Evolutionary conservation across 176 grass and related monocot genomes (phyloP).

Genomic region (Neostapfia colusana): DNA sequence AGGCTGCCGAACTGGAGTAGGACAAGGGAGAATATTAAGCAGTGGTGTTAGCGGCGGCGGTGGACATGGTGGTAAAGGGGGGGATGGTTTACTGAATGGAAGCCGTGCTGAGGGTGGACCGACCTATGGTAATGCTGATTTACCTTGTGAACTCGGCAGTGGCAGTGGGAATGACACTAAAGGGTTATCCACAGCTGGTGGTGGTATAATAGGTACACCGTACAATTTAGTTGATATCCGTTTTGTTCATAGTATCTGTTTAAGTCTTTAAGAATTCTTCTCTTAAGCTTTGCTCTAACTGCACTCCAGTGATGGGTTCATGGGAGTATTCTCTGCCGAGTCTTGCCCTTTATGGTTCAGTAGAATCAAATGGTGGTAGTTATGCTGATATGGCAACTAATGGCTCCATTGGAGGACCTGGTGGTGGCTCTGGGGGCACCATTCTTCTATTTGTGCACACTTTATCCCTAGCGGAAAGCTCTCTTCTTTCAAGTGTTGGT

Average conservation of each 20-base stretch:
- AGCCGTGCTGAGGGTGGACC: conserved; percentile 58
- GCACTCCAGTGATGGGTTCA: conserved; percentile 84
- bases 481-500: conserved; percentile 77
- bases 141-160: conserved; percentile 98
- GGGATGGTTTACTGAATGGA: conserved; percentile 55
- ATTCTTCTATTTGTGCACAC: conserved; percentile 83
- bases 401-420: conserved; percentile 52
- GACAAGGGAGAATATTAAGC: conserved; percentile 59
- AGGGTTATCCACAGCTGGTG: conserved; percentile 69
- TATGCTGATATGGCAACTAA: conserved; percentile 46
- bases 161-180: conserved; percentile 82
- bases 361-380: conserved; percentile 87
- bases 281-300: too few relatives aligned
- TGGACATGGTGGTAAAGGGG: conserved; percentile 93
- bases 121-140: conserved; percentile 78
- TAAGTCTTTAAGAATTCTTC: too few relatives aligned
- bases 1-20: conserved; percentile 92
- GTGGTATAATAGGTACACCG: conserved; percentile 83
- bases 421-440: conserved; percentile 96
- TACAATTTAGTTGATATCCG: too few relatives aligned
- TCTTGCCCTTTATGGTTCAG: conserved; percentile 64
- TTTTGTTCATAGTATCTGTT: too few relatives aligned
- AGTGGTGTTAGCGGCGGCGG: conserved; percentile 79
- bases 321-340: conserved; percentile 71
- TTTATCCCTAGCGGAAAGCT: conserved; percentile 56